These are phyloP conservation scores for Erigeron canadensis DNA, from an alignment of 129 eudicot genomes.

Conservation along the genomic window DNA sequence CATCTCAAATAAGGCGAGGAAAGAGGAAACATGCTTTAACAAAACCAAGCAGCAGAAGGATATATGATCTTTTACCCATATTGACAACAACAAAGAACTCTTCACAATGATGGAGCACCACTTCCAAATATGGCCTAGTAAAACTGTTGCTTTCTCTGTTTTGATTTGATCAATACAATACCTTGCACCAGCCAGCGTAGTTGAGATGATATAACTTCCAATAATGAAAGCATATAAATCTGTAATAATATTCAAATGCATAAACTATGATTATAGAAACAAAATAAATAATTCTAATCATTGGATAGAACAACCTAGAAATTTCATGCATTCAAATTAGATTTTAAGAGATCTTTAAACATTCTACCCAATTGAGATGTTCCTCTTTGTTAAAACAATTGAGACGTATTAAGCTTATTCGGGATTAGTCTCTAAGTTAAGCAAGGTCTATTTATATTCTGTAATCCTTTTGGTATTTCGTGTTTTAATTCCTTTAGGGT, in stretches of 20 bases:
- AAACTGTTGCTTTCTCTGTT: constrained; percentile 64
- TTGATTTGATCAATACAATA: constrained; percentile 63
- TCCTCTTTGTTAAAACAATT: too few relatives aligned
- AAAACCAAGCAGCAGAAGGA: neutral
- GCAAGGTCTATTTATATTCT: too few relatives aligned
- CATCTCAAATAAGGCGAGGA: neutral
- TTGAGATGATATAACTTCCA: constrained; percentile 88
- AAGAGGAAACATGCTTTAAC: neutral
- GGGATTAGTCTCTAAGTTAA: too few relatives aligned
- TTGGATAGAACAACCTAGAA: too few relatives aligned
- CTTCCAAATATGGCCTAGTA: constrained; percentile 73
- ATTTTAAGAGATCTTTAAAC: too few relatives aligned
- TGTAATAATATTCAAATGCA: constrained; percentile 14
- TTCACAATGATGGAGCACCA: constrained; percentile 84
- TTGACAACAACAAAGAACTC: constrained; percentile 74
- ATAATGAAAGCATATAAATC: constrained; percentile 86
- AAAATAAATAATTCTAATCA: too few relatives aligned
- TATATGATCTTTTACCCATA: constrained; percentile 61
- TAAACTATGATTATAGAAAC: neutral
- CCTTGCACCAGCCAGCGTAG: constrained; percentile 78
- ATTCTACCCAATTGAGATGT: too few relatives aligned
- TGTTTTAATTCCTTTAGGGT: neutral
- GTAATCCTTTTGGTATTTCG: too few relatives aligned
- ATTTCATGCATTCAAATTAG: too few relatives aligned
- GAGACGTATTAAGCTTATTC: too few relatives aligned